These are phyloP conservation scores for Aspergillus ochraceoroseus DNA, from an alignment of 2,329 filamentous ascomycete genomes.

Conservation along the genomic window DNA sequence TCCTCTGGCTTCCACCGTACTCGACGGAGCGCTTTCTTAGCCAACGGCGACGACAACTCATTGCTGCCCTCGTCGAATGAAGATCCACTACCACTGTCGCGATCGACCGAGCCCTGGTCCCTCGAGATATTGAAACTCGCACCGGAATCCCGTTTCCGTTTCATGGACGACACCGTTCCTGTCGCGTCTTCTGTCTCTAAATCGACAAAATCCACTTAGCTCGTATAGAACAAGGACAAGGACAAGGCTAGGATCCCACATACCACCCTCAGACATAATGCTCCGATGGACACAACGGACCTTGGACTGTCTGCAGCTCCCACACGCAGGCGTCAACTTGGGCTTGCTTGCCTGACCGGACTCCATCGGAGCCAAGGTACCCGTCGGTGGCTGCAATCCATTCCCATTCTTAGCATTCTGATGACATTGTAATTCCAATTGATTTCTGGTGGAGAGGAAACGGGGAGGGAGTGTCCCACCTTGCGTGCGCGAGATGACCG, in stretches of 20 bases:
- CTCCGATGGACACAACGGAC: constrained; percentile 26
- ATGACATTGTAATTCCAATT: no score
- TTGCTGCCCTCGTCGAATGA: constrained; percentile 17
- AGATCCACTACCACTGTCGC: constrained; percentile 1
- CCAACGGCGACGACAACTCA: constrained; percentile 14
- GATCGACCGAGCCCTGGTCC: neutral
- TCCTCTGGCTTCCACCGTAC: constrained; percentile 5
- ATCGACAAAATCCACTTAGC: no score
- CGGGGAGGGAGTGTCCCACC: no score
- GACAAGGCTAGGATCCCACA: neutral
- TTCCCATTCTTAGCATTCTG: no score
- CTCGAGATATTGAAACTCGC: neutral
- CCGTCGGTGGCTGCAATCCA: no score
- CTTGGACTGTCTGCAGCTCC: constrained; percentile 24
- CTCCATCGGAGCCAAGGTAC: no score
- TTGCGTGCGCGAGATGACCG: no score
- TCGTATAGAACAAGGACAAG: no score
- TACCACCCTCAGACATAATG: neutral
- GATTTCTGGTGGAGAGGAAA: no score
- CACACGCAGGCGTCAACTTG: constrained; percentile 19
- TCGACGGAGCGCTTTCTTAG: constrained; percentile 16
- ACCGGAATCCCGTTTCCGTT: neutral
- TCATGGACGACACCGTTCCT: neutral
- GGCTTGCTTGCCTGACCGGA: neutral
- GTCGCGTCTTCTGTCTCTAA: neutral